These are phyloP conservation scores for Syncephalastrum sp. DNA, from an alignment of 371 early-diverging fungal species.

Conservation along the genomic window DNA sequence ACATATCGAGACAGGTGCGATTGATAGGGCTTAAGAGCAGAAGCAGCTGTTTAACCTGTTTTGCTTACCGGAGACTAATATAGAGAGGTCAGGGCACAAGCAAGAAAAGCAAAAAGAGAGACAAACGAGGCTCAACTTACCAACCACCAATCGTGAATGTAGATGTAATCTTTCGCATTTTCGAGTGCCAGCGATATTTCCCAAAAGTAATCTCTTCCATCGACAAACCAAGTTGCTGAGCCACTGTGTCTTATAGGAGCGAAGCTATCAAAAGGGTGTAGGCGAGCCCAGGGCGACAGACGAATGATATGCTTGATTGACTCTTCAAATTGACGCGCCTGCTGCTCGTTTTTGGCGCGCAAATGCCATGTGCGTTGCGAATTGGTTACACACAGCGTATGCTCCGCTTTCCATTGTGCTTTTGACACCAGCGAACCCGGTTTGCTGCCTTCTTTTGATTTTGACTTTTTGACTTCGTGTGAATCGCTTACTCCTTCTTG, in stretches of 20 bases:
- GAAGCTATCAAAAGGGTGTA: constrained; percentile 74
- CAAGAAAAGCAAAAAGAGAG: background rate
- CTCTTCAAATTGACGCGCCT: constrained; percentile 49
- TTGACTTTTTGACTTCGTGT: constrained; percentile 1
- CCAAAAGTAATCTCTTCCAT: constrained; percentile 81
- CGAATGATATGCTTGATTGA: constrained; percentile 34
- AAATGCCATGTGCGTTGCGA: constrained; percentile 49
- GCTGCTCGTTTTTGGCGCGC: constrained; percentile 50
- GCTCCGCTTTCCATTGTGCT: constrained; percentile 39
- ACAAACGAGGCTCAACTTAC: constrained; percentile 26
- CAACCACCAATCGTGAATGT: constrained; percentile 90
- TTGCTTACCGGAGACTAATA: constrained; percentile 5
- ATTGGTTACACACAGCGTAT: constrained; percentile 43
- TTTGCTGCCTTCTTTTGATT: constrained; percentile 25
- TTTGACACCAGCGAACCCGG: constrained; percentile 8
- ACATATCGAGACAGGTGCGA: background rate
- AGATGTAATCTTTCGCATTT: constrained; percentile 68
- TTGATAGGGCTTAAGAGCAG: background rate
- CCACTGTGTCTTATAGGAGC: constrained; percentile 67
- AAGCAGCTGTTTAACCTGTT: background rate
- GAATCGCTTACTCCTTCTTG: constrained; percentile 6
- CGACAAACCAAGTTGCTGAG: constrained; percentile 72
- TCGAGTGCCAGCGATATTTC: constrained; percentile 70
- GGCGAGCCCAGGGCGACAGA: constrained; percentile 52
- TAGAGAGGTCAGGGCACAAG: background rate